Evolutionary conservation across 2,329 filamentous ascomycete species (phyloP), one percentile per base, ranked within the genome.

Genomic region (Botryotinia calthae): DNA sequence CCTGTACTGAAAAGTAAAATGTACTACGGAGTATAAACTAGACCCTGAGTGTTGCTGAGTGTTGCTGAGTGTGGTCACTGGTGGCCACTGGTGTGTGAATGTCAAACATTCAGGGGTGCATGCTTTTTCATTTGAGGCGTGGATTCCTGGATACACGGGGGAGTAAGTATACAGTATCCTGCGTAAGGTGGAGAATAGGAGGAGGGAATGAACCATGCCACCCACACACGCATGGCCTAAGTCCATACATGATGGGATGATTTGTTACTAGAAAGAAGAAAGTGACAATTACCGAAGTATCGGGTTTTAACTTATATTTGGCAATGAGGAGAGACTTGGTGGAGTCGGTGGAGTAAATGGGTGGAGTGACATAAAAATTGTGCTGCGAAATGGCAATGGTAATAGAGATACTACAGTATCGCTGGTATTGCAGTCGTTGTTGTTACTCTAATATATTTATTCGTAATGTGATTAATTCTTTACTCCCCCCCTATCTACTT

Each of bases 91-190:
- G n/a, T 58, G 48, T 37, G 28, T 12, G 54, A 62, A 70, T 44
- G 56, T 70, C 54, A 70, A 70, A 70, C 67, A 70, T 70, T 70
- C 67, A 70, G 67, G 67, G 42, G 28, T 62, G 40, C 48, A 68
- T 56, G 48, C 34, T 56, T 56, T 56, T 68, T 56, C 34, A 68
- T 56, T 56, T 42, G 65, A 68, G 46, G 65, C 65, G 65, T 56
- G 65, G 65, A 46, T 56, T 37, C 25, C 42, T 42, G 28, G 56
- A 22, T 59, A 44, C 4, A 44, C 16, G 59, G 59, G 25, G 25
- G 61, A 44, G 37, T 2, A 40, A n/a, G 42, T 10, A 9, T 28
- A 34, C 48, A n/a, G 42, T 10, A 18, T 28, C 25, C 48, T 51
- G 48, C 48, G 48, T n/a, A n/a, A 58, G 66, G 46, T 68, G 66